Evolutionary conservation across 2,329 filamentous ascomycete species (phyloP).

Genomic region (Huntiella omanensis): DNA sequence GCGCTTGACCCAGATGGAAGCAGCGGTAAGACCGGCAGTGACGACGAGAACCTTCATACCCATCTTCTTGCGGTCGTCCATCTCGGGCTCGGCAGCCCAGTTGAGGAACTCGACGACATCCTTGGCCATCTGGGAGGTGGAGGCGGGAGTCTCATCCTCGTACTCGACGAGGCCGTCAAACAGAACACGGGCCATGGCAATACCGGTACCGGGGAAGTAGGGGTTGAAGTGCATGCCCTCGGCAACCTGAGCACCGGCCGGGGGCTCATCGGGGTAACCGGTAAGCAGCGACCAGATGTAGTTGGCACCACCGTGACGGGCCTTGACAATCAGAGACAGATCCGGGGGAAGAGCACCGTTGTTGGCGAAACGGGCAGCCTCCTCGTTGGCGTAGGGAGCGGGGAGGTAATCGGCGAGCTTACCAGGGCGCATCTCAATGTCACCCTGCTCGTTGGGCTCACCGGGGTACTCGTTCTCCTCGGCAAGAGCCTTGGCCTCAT

Average conservation of each 20-base stretch:
- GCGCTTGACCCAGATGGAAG: slow-evolving; percentile 96
- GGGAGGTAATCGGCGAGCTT: slow-evolving; percentile 98
- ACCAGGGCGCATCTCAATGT: slow-evolving; percentile 95
- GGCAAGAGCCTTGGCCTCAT: slow-evolving; percentile 92
- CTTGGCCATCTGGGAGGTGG: slow-evolving; percentile 98
- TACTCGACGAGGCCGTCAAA: slow-evolving; percentile 97
- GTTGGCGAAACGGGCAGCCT: slow-evolving; percentile 94
- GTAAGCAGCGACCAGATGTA: slow-evolving; percentile 97
- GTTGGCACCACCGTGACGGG: slow-evolving; percentile 88
- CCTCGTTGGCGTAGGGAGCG: slow-evolving; percentile 93
- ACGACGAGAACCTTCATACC: slow-evolving; percentile 88
- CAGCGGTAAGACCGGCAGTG: slow-evolving; percentile 56
- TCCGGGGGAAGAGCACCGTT: slow-evolving; percentile 94
- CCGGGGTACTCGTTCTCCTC: slow-evolving; percentile 98
- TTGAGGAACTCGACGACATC: slow-evolving; percentile 97
- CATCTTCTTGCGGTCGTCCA: slow-evolving; percentile 99
- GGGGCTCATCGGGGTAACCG: slow-evolving; percentile 91
- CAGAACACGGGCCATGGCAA: slow-evolving; percentile 95
- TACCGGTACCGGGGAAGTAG: slow-evolving; percentile 97
- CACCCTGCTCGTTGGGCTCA: slow-evolving; percentile 93
- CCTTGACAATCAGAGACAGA: slow-evolving; percentile 95
- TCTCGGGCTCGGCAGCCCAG: slow-evolving; percentile 97
- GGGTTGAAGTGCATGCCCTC: slow-evolving; percentile 98
- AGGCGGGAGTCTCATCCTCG: slow-evolving; percentile 85
- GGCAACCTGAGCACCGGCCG: slow-evolving; percentile 68